Evolutionary conservation across 345 rosid species (phyloP), one percentile per base, ranked within the genome.

Genomic region (Hibiscus tridactylites): DNA sequence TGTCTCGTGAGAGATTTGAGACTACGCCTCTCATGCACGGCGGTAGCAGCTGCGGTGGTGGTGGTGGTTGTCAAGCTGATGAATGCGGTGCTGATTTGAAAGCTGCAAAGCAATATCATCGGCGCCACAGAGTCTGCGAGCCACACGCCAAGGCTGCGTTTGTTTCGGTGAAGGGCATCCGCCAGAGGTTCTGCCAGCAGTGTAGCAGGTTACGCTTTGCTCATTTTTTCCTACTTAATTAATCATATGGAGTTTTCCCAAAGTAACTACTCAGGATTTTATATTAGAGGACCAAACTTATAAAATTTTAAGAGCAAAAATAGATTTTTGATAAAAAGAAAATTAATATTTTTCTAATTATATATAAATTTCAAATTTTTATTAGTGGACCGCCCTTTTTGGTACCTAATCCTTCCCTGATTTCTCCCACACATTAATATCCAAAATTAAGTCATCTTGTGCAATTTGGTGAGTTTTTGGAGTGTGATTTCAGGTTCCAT

Each of bases 161-260:
- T n/a, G 74, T 74, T 44, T 63, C 56, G 15, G 74, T 74, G 17
- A 74, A 64, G 29, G 70, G 54, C 39, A 21, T 56, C 9, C 37
- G 29, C 9, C 65, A 74, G 60, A 73, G 80, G 76, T 74, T 78
- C 53, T 64, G 74, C 35, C 77, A 64, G 71, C 71, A 78, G 64
- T 74, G 67, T 16, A 65, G 72, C 75, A 58, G 68, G 73, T 70
- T 58, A 11, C 8, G 9, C 44, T 39, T 39, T 59, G 6, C 65
- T 56, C 21, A 67, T n/a, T 47, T 33, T 17, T 17, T 31, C 5
- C 3, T 21, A 12, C 29, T 19, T 21, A 5, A 19, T 11, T 9
- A 39, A 8, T 39, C 42, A 6, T 37, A 5, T 35, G 37, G 37
- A 35, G 37, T 29, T 29, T 29, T 29, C 31, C 31, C 31, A 21